Evolutionary conservation across 2,329 filamentous ascomycete genomes (phyloP).

Genomic region (Ophiosphaerella herpotricha): DNA sequence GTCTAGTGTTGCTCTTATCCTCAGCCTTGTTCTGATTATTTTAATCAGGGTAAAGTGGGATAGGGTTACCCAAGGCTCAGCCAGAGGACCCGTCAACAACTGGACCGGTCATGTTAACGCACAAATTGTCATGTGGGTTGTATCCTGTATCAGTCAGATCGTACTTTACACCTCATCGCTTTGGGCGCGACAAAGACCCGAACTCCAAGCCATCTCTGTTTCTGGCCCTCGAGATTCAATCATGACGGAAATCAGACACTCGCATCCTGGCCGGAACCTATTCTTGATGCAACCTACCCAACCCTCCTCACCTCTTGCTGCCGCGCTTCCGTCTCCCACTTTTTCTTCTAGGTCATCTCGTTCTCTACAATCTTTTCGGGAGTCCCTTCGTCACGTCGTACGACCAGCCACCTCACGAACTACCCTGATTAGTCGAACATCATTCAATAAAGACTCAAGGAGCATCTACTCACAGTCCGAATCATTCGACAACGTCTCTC

Average conservation of each 20-base stretch:
- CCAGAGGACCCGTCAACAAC: conserved; percentile 18
- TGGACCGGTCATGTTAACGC: conserved; percentile 36
- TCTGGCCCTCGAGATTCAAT: conserved; percentile 42
- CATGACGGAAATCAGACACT: conserved; percentile 40
- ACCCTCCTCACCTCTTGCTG: conserved; percentile 34
- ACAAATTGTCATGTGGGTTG: conserved; percentile 43
- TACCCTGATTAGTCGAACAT: conserved; percentile 40
- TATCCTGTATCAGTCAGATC: conserved; percentile 38
- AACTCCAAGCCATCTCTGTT: conserved; percentile 21
- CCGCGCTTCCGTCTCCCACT: conserved; percentile 41
- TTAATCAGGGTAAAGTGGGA: conserved; percentile 29
- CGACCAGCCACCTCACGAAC: conserved; percentile 45
- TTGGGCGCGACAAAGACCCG: conserved; percentile 25
- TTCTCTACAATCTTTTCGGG: conserved; percentile 42
- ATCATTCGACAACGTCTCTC: conserved; percentile 44
- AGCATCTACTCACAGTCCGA: conserved; percentile 42
- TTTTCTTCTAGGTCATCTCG: conserved; percentile 42
- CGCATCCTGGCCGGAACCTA: conserved; percentile 27
- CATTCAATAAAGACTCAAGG: conserved; percentile 34
- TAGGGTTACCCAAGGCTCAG: conserved; percentile 18
- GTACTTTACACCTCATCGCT: conserved; percentile 35
- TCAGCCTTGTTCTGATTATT: conserved; percentile 35
- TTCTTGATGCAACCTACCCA: conserved; percentile 29
- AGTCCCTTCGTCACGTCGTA: conserved; percentile 45
- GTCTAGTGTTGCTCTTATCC: conserved; percentile 28